These are phyloP conservation scores for Persicaria maculosa DNA, from an alignment of 148 eudicot species.

Conservation along the genomic window DNA sequence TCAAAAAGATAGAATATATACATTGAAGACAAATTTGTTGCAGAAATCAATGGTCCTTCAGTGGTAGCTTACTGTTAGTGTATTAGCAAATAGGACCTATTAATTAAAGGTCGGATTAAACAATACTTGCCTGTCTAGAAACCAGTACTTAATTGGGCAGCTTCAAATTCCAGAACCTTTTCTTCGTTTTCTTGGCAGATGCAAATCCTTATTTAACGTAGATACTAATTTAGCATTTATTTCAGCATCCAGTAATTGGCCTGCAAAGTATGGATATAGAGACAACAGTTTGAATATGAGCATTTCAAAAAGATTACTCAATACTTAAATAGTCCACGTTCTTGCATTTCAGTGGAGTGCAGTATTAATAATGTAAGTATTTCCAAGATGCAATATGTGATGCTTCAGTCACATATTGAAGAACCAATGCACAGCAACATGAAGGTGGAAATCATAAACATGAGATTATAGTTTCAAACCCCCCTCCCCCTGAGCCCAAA, in stretches of 20 bases:
- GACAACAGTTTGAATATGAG: neutral
- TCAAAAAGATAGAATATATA: neutral
- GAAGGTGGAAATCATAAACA: too few relatives aligned
- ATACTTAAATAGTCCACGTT: neutral
- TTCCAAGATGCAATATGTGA: neutral
- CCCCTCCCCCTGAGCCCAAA: neutral
- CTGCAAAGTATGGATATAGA: neutral
- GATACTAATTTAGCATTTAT: neutral
- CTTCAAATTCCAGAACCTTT: neutral
- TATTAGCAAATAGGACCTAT: neutral
- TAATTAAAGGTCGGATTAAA: neutral
- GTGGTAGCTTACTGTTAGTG: neutral
- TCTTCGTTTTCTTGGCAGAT: neutral
- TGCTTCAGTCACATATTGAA: neutral
- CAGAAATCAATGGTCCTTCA: neutral
- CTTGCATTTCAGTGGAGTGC: neutral
- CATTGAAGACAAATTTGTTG: neutral
- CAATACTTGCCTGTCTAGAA: neutral
- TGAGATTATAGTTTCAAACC: too few relatives aligned
- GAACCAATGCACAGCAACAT: too few relatives aligned
- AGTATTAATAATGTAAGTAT: neutral
- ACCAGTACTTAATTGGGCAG: neutral
- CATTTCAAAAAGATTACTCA: neutral
- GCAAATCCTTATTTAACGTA: conserved; percentile 3
- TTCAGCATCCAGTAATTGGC: neutral